A percentile compares a stretch with the other conserved stretches of the same genome.
Conservation (phyloP, 805 yeast genomes). For the Candida maesae region DNA sequence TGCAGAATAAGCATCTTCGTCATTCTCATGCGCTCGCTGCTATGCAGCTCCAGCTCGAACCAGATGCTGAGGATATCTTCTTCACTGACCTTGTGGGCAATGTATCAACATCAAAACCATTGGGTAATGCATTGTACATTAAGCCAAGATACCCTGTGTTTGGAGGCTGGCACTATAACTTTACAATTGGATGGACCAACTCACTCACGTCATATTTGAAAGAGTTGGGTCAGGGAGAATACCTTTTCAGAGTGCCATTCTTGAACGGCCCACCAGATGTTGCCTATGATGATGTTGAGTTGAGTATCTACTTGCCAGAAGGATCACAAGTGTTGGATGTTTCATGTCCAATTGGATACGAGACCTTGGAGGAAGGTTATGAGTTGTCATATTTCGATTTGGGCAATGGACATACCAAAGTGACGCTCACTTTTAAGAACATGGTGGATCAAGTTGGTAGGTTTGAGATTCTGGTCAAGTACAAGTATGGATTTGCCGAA, state of each 20-base stretch:
- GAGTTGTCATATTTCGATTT: constrained; percentile 69
- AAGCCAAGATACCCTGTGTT: constrained; percentile 91
- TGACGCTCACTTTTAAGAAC: constrained; percentile 55
- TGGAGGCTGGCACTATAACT: constrained; percentile 95
- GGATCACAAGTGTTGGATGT: constrained; percentile 62
- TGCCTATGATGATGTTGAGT: constrained; percentile 57
- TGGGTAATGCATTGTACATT: constrained; percentile 43
- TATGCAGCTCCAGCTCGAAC: constrained; percentile 53
- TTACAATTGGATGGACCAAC: constrained; percentile 91
- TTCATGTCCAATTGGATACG: constrained; percentile 49
- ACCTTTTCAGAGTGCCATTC: constrained; percentile 63
- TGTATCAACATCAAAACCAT: constrained; percentile 68
- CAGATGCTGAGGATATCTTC: constrained; percentile 60
- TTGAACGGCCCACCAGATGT: constrained; percentile 68
- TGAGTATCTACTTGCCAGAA: constrained; percentile 79
- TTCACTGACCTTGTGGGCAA: constrained; percentile 90
- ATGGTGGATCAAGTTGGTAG: constrained; percentile 64
- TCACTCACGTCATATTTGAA: constrained; percentile 51
- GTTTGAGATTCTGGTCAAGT: constrained; percentile 55
- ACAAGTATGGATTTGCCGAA: constrained; percentile 51
- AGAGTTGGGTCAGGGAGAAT: constrained; percentile 36
- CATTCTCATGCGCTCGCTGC: constrained; percentile 58
- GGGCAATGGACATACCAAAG: constrained; percentile 71
- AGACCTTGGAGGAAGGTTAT: constrained; percentile 24
- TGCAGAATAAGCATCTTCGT: constrained; percentile 49